Evolutionary conservation across 2,329 filamentous ascomycete species (phyloP), one percentile per base, ranked within the genome.

Genomic region (Monilinia fructicola): DNA sequence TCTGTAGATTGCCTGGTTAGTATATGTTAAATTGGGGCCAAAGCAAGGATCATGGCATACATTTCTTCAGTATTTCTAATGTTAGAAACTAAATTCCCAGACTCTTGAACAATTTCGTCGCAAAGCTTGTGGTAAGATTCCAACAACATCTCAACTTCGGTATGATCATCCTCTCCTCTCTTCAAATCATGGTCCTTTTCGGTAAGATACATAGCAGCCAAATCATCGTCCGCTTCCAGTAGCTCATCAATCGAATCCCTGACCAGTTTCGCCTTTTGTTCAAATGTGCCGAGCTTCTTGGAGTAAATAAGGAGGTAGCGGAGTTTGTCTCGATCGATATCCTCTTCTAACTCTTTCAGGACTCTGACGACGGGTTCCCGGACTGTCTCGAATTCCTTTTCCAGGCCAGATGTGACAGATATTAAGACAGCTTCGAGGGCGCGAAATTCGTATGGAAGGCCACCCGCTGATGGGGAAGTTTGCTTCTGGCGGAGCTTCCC

Each of bases 31-130:
- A 42, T 12, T 1, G n/a, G 40, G 18, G 23, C 6, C 55, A 28
- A 44, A 21, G 4, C 26, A 16, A 18, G 52, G 35, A 14, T 48
- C 42, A 12, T 10, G 48, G 18, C 90, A 80, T 83, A 96, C 92
- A 99, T 96, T 80, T 99, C 95, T 79, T 99, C 95, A 0, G 95
- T 99, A 79, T 98, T 99, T 73, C 95, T 87, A 77, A 99, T 99
- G 71, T 92, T 93, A 12, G 91, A 94, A 66, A 98, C 93, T 71
- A 98, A 79, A 78, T 96, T 98, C 69, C 92, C 91, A 21, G 93
- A 92, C 69, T 96, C 91, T 78, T 99, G 94, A 11, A 97, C 94
- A 73, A 98, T 97, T 81, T 99, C 95, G 76, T 99, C 95, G 72
- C 93, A 94, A 53, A 99, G 90, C 78, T 98, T 98, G 78, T 98